A percentile compares a stretch with the other conserved stretches of the same genome.
Conservation (phyloP, 371 early-diverging fungal species). For the Dinochytrium kinnereticum region DNA sequence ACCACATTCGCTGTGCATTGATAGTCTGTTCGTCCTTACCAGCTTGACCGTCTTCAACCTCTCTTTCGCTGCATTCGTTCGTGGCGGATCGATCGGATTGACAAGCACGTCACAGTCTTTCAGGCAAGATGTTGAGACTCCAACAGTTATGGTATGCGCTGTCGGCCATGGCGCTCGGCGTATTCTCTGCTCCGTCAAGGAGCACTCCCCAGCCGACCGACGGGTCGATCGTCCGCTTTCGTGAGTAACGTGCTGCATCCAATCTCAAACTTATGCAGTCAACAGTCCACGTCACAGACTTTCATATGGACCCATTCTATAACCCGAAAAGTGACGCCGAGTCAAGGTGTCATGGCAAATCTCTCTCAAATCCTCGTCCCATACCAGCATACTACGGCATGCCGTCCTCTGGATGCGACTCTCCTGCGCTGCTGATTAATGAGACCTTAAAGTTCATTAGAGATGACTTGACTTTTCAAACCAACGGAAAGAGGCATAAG, state of each 20-base stretch:
- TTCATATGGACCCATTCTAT: conserved; percentile 47
- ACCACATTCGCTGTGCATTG: background rate
- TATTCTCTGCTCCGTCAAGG: too few species aligned
- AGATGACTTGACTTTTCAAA: background rate
- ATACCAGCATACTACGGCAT: conserved; percentile 25
- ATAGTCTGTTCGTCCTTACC: too few species aligned
- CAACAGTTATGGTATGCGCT: too few species aligned
- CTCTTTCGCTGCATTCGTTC: too few species aligned
- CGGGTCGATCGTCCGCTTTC: background rate
- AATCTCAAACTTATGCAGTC: too few species aligned
- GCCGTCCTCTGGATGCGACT: conserved; percentile 34
- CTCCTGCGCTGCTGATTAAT: conserved; percentile 31
- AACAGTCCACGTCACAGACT: conserved; percentile 45
- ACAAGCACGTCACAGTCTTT: too few species aligned
- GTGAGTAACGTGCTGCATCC: conserved; percentile 20
- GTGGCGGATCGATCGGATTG: too few species aligned
- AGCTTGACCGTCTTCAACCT: too few species aligned
- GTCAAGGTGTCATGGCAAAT: conserved; percentile 35
- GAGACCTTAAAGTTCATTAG: conserved; percentile 22
- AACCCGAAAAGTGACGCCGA: conserved; percentile 20
- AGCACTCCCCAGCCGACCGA: background rate
- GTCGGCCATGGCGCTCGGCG: too few species aligned
- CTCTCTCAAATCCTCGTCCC: background rate
- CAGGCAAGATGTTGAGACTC: too few species aligned
- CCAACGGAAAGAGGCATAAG: background rate